Conservation (phyloP, 1,284 basidiomycete genomes). For the Peniophora sp. region DNA sequence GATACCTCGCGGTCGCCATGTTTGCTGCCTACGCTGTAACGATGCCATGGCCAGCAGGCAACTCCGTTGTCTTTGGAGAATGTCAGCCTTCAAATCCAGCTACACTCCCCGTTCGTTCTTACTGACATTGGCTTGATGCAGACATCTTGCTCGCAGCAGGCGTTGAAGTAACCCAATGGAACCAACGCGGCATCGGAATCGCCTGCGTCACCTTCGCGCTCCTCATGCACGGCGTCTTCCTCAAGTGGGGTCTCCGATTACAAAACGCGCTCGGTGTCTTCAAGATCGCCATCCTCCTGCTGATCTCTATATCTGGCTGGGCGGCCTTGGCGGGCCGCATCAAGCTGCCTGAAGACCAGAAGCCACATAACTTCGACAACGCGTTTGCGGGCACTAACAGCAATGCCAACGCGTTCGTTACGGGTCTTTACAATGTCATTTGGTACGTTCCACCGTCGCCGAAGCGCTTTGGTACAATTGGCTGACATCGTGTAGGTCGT, state of each 20-base stretch:
- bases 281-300: conserved; percentile 52
- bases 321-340: conserved; percentile 6
- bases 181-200: conserved; percentile 45
- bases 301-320: conserved; percentile 39
- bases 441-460: conserved; percentile 43
- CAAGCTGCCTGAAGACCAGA: conserved; percentile 7
- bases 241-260: conserved; percentile 52
- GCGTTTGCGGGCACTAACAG: conserved; percentile 47
- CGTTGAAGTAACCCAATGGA: conserved; percentile 33
- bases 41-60: conserved; percentile 49
- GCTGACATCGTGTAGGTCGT: conserved; percentile 61
- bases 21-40: conserved; percentile 53
- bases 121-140: conserved; percentile 41
- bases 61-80: conserved; percentile 61
- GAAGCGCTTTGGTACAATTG: neutral
- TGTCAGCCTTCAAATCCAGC: conserved; percentile 27
- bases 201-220: conserved; percentile 49
- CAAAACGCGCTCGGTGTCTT: conserved; percentile 62
- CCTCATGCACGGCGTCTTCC: conserved; percentile 47
- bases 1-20: conserved; percentile 37
- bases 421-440: conserved; percentile 58
- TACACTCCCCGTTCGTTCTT: conserved; percentile 15
- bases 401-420: conserved; percentile 48
- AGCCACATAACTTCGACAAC: conserved; percentile 41
- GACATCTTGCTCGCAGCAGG: conserved; percentile 18